Evolutionary conservation across 495 filamentous ascomycete species (phyloP).

Genomic region (Penicillium daleae): DNA sequence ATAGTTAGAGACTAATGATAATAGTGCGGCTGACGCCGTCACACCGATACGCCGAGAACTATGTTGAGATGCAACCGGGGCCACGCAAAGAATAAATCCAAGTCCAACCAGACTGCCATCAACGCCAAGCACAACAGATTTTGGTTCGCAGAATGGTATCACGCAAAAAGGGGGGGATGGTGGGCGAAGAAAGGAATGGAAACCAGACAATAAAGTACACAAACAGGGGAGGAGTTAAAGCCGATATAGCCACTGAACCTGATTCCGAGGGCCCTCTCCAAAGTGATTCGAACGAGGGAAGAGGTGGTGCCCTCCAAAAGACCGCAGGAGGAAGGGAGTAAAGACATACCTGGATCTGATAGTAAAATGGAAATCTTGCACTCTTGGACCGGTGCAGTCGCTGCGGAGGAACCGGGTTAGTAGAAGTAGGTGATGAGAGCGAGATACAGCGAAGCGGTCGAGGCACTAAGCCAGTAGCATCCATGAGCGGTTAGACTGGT

Average conservation of each 20-base stretch:
- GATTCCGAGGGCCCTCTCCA: background rate
- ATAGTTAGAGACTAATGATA: background rate
- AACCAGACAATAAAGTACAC: conserved; percentile 2
- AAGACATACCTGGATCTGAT: conserved; percentile 28
- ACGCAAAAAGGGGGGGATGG: conserved; percentile 8
- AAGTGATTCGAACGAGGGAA: background rate
- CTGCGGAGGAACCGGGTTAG: conserved; percentile 15
- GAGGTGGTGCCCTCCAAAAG: background rate
- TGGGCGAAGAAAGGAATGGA: background rate
- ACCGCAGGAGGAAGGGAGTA: conserved; percentile 2
- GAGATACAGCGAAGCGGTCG: background rate
- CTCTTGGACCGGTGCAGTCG: conserved; percentile 14
- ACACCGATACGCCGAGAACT: conserved; percentile 12
- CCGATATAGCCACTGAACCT: no score
- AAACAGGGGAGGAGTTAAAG: background rate
- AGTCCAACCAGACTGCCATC: conserved; percentile 12
- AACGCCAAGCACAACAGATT: conserved; percentile 20
- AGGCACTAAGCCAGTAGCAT: conserved; percentile 8
- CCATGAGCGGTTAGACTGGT: conserved; percentile 4
- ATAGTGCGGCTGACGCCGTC: background rate
- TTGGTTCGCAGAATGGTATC: conserved; percentile 25
- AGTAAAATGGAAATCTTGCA: background rate
- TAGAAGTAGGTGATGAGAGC: background rate
- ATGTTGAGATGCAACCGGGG: conserved; percentile 9
- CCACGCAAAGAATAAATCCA: background rate